Evolutionary conservation across 2,329 filamentous ascomycete species (phyloP).

Genomic region (Talaromyces marneffei): DNA sequence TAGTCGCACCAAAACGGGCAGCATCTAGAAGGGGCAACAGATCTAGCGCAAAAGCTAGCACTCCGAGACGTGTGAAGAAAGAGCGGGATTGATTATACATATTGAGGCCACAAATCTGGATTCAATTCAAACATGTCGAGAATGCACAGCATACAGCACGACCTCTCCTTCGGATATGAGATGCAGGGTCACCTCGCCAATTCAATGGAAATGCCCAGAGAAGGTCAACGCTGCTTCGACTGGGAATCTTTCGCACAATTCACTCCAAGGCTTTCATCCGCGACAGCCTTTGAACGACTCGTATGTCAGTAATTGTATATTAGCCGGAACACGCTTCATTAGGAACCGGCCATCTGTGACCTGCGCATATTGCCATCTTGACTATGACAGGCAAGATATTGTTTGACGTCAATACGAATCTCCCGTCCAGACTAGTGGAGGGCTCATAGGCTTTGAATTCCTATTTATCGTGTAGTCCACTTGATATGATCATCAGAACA

Average conservation of each 20-base stretch:
- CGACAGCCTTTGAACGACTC: neutral
- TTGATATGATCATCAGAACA: neutral
- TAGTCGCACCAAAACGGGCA: conserved; percentile 20
- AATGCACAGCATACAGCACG: too few species aligned
- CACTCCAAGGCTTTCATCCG: neutral
- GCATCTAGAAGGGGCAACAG: conserved; percentile 11
- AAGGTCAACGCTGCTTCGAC: neutral
- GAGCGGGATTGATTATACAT: neutral
- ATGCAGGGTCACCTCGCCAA: neutral
- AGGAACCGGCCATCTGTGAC: neutral
- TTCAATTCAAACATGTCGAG: neutral
- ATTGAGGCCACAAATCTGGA: neutral
- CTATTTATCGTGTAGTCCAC: too few species aligned
- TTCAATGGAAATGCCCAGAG: neutral
- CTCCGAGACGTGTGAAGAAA: neutral
- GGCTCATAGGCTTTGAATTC: too few species aligned
- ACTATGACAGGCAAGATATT: neutral
- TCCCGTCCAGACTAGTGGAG: too few species aligned
- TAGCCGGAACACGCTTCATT: neutral
- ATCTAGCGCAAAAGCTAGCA: neutral
- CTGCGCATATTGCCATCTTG: neutral
- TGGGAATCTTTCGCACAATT: neutral
- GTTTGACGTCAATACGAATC: neutral
- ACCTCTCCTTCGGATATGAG: neutral
- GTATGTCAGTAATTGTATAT: neutral